Percentiles rank a stretch among this genome's conserved stretches.
Conservation (phyloP, 371 early-diverging fungal species). For the Mortierella sp. region DNA sequence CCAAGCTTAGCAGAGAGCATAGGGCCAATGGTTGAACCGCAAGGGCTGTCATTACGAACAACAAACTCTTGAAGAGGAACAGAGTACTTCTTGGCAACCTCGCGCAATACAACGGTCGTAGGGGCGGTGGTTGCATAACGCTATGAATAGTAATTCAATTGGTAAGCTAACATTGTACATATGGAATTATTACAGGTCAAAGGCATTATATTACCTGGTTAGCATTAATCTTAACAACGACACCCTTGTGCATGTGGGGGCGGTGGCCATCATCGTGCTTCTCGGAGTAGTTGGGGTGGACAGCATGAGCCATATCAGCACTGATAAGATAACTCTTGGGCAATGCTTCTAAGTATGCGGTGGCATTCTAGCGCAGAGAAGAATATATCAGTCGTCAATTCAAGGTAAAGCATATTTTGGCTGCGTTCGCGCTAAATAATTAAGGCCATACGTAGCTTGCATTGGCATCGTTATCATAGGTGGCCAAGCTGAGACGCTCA, state of each 20-base stretch:
- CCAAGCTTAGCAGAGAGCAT: conserved; percentile 95
- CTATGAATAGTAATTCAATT: conserved; percentile 28
- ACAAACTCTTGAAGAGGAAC: conserved; percentile 96
- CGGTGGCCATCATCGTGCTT: conserved; percentile 94
- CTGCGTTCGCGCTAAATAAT: background rate
- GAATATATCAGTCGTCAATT: background rate
- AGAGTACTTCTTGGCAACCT: conserved; percentile 78
- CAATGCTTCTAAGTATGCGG: conserved; percentile 87
- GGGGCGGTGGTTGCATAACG: conserved; percentile 95
- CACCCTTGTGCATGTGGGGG: conserved; percentile 93
- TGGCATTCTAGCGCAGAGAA: conserved; percentile 29
- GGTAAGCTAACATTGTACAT: background rate
- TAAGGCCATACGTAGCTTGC: conserved; percentile 18
- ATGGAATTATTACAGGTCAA: background rate
- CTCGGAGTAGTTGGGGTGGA: conserved; percentile 62
- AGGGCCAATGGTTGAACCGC: conserved; percentile 97
- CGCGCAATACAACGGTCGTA: conserved; percentile 85
- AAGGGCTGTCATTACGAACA: conserved; percentile 94
- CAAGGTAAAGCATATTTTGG: background rate
- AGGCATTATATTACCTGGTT: conserved; percentile 74
- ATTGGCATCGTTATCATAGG: conserved; percentile 49
- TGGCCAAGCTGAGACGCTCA: conserved; percentile 63
- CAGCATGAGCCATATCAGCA: conserved; percentile 94
- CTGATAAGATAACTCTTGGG: conserved; percentile 90
- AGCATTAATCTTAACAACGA: conserved; percentile 96